Conservation (phyloP, 495 filamentous ascomycete species). For the Schizothecium vesticola region DNA sequence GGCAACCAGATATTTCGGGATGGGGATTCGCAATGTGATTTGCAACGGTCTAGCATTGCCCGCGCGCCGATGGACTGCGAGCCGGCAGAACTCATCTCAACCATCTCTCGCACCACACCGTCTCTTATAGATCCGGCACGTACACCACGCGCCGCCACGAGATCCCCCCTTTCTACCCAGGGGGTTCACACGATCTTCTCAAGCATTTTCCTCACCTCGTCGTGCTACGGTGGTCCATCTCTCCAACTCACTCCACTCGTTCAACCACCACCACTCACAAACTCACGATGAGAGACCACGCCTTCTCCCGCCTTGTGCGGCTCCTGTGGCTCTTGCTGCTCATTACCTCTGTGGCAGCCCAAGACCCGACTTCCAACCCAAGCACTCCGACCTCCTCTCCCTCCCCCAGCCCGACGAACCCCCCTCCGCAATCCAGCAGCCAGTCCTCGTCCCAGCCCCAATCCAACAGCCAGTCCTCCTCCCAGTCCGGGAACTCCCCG, state of each 20-base stretch:
- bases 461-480: background rate
- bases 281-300: constrained; percentile 23
- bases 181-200: background rate
- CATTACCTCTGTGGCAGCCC: constrained; percentile 17
- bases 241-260: constrained; percentile 19
- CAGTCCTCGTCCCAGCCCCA: background rate
- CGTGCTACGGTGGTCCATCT: background rate
- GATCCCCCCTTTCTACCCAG: background rate
- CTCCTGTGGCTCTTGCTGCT: constrained; percentile 20
- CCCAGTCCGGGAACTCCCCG: background rate
- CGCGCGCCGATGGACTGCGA: background rate
- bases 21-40: background rate
- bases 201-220: background rate
- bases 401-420: background rate
- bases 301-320: constrained; percentile 16
- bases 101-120: background rate
- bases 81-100: background rate
- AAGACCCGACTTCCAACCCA: constrained; percentile 17
- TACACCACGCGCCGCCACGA: background rate
- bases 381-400: constrained; percentile 10
- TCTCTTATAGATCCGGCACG: constrained; percentile 2
- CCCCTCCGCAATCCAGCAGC: constrained; percentile 9
- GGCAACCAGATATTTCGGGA: constrained; percentile 2
- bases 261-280: background rate
- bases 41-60: background rate